phyloP scores from a whole-genome alignment of 2,329 filamentous ascomycete species.

The Cladosporium oxysporum region DNA sequence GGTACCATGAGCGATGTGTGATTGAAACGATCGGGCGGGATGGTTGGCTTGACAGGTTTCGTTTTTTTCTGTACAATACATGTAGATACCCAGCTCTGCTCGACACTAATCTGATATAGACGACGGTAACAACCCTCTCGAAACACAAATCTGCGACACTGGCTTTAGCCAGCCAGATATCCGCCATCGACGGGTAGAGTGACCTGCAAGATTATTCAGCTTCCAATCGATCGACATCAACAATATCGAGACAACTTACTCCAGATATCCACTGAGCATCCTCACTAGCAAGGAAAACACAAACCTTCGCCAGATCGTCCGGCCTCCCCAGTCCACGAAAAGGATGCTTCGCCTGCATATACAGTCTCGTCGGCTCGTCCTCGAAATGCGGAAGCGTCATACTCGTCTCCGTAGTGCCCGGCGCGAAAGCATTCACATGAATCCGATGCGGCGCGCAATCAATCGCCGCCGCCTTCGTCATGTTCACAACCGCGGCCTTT shows the following conservation, averaged over 20 bases:
- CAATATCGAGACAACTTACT: background rate
- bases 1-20: background rate
- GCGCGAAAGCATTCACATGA: conserved; percentile 34
- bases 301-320: conserved; percentile 76
- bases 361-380: conserved; percentile 60
- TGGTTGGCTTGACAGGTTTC: background rate
- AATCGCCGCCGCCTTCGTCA: conserved; percentile 32
- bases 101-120: background rate
- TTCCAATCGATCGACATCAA: background rate
- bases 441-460: conserved; percentile 34
- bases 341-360: conserved; percentile 81
- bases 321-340: conserved; percentile 71
- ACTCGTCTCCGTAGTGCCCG: conserved; percentile 30
- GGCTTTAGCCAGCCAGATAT: conserved; percentile 9
- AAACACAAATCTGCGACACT: background rate
- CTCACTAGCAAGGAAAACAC: conserved; percentile 79
- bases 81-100: conserved; percentile 15
- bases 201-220: conserved; percentile 5
- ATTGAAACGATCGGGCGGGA: background rate
- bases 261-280: conserved; percentile 81
- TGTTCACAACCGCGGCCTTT: conserved; percentile 33
- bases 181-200: conserved; percentile 26
- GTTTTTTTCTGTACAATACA: background rate
- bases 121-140: background rate
- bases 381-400: conserved; percentile 29